phyloP scores from a whole-genome alignment of 2,329 filamentous ascomycete genomes.

The Aspergillus oerlinghausenensis region DNA sequence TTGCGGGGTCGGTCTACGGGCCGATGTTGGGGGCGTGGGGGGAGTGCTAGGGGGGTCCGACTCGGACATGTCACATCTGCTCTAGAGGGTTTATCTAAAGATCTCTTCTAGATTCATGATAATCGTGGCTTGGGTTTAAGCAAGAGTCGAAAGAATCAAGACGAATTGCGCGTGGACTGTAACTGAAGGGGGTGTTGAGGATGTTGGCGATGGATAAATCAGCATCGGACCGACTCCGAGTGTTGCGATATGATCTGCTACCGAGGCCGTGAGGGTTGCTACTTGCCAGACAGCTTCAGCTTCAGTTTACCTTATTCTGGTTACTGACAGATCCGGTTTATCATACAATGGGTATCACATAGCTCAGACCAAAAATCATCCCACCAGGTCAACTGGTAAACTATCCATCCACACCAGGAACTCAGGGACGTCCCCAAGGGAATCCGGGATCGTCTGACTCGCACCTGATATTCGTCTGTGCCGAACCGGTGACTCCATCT shows the following conservation, averaged over 20 bases:
- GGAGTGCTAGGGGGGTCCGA: neutral
- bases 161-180: neutral
- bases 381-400: constrained; percentile 8
- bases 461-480: neutral
- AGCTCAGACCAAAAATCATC: constrained; percentile 4
- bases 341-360: neutral
- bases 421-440: neutral
- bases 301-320: neutral
- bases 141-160: no score
- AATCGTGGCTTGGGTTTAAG: no score
- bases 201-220: neutral
- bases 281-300: neutral
- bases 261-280: neutral
- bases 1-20: neutral
- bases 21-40: neutral
- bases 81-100: no score
- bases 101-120: no score
- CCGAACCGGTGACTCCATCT: neutral
- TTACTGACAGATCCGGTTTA: neutral
- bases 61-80: neutral
- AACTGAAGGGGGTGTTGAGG: neutral
- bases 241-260: neutral
- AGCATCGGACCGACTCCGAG: neutral
- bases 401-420: constrained; percentile 10
- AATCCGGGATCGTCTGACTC: neutral